These are phyloP conservation scores for Tripterygium wilfordii DNA, from an alignment of 177 flowering plant species.

Conservation along the genomic window DNA sequence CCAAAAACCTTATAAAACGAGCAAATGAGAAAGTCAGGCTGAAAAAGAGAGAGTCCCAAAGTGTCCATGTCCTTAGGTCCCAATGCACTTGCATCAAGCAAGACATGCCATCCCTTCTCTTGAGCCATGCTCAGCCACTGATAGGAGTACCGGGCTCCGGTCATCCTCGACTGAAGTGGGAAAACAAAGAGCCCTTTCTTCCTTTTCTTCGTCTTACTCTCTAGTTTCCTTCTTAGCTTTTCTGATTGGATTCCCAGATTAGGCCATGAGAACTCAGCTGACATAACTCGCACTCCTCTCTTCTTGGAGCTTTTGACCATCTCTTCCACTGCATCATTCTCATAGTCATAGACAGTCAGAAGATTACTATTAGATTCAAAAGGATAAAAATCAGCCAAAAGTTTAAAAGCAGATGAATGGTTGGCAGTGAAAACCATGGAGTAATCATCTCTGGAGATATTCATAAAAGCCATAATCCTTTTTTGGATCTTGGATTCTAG, in stretches of 20 bases:
- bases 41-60: conserved; percentile 42
- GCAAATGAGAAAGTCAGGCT: conserved; percentile 42
- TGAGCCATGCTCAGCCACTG: conserved; percentile 43
- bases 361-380: conserved; percentile 25
- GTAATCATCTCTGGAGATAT: conserved; percentile 32
- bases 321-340: conserved; percentile 24
- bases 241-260: conserved; percentile 18
- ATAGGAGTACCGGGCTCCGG: conserved; percentile 42
- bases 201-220: conserved; percentile 14
- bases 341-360: conserved; percentile 34
- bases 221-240: conserved; percentile 24
- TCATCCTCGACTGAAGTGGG: conserved; percentile 43
- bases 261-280: conserved; percentile 46
- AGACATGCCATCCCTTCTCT: conserved; percentile 49
- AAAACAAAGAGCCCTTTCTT: conserved; percentile 37
- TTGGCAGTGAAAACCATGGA: conserved; percentile 38
- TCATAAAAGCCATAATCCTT: conserved; percentile 34
- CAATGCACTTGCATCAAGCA: conserved; percentile 40
- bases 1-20: conserved; percentile 49
- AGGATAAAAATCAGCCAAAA: conserved; percentile 36
- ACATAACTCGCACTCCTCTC: conserved; percentile 21
- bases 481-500: conserved; percentile 19
- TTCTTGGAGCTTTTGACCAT: conserved; percentile 26
- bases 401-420: conserved; percentile 35
- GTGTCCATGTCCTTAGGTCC: conserved; percentile 55